Evolutionary conservation across 129 eudicot genomes (phyloP), one percentile per base, ranked within the genome.

Genomic region (Glebionis coronaria): DNA sequence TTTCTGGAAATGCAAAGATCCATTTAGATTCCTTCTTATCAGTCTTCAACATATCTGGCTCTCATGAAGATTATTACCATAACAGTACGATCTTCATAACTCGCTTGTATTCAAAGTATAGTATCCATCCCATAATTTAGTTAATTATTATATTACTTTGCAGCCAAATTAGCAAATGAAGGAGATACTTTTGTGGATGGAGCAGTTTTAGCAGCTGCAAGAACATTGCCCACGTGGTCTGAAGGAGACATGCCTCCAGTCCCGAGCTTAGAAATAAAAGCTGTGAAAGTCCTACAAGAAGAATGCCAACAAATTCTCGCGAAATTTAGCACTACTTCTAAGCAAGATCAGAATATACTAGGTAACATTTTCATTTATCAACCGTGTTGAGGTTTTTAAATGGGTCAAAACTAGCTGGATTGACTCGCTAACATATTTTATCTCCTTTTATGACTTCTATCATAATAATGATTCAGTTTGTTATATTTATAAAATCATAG

Each of bases 21-120:
- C 97, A 94, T 80, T 63, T 94, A 79, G 94, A 94, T 80, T 84
- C 99, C 51, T 94, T 94, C 82, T 85, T 94, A 83, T 94, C 99
- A 56, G 95, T 87, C 63, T 94, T 94, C 85, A 84, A 90, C 83
- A 87, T 94, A 63, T 81, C 88, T 25, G 99, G 97, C 19, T 83
- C 87, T 62, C 90, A 85, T 2, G 82, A 77, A 31, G 97, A 90
- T 68, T 94, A 94, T 77, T 90, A 94, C 76, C 87, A 89, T 80
- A 90, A 87, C 44, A 74, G 99, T 94, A 90, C 25, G 78, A 52
- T 14, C 61, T 13, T 59, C 18, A 35, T 49, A 20, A 50, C 69
- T 28, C 4, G 15, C 13, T 51, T 61, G 59, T 29, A 35, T 35
- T 35, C 42, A 35, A 6, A 35, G 7, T 35, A 0, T 12, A 42